These are phyloP conservation scores for Arthrobotrys iridis DNA, from an alignment of 2,329 filamentous ascomycete genomes.

Conservation along the genomic window DNA sequence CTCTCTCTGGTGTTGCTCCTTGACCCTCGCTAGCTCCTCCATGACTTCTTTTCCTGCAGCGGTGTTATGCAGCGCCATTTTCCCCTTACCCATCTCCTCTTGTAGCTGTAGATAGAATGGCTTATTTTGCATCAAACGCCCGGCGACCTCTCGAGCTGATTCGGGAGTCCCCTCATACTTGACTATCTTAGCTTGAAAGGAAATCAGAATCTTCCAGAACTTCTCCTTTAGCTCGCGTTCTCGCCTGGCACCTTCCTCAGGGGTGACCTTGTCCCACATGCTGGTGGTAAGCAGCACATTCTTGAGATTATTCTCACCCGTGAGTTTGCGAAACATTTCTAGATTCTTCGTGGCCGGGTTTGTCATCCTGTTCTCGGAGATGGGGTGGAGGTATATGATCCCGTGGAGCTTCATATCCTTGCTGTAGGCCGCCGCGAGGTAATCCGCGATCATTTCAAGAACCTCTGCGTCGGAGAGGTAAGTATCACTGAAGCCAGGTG, in stretches of 20 bases:
- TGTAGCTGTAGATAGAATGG: conserved; percentile 90
- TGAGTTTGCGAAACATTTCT: conserved; percentile 64
- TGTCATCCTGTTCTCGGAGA: conserved; percentile 63
- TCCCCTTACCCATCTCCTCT: conserved; percentile 81
- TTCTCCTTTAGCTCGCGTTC: conserved; percentile 54
- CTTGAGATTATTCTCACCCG: conserved; percentile 62
- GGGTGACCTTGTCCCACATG: conserved; percentile 61
- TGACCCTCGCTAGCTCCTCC: conserved; percentile 75
- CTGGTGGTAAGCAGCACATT: conserved; percentile 64
- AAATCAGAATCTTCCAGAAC: conserved; percentile 56
- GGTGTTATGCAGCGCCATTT: conserved; percentile 72
- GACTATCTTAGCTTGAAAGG: conserved; percentile 48
- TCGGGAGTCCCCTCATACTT: conserved; percentile 54
- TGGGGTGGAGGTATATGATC: conserved; percentile 65
- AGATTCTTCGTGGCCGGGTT: conserved; percentile 61
- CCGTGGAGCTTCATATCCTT: conserved; percentile 61
- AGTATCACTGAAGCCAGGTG: conserved; percentile 66
- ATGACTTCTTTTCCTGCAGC: conserved; percentile 78
- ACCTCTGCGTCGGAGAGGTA: conserved; percentile 63
- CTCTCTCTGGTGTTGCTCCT: conserved; percentile 81
- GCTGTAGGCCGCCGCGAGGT: conserved; percentile 60
- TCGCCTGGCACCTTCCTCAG: conserved; percentile 54
- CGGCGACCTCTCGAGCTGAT: conserved; percentile 49
- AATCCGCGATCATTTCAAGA: conserved; percentile 63
- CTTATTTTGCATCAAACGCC: conserved; percentile 74